Evolutionary conservation across 2,329 filamentous ascomycete species (phyloP).

Genomic region (Cladosporium sp.): DNA sequence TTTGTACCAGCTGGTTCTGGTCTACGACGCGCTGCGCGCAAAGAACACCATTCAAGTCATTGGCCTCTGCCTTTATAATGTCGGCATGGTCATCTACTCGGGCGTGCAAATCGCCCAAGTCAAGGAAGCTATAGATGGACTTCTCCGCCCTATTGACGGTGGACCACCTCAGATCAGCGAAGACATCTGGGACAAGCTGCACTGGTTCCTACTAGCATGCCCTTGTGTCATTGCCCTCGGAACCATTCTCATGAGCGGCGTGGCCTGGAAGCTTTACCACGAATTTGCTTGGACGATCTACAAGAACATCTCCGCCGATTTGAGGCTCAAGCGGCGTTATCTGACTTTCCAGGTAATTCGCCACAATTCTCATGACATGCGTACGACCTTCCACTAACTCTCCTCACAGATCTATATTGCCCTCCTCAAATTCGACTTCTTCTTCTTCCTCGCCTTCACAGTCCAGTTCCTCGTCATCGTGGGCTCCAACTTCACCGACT

Average conservation of each 20-base stretch:
- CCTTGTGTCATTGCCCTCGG: slow-evolving; percentile 76
- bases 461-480: slow-evolving; percentile 97
- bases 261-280: slow-evolving; percentile 94
- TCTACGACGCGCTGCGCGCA: slow-evolving; percentile 87
- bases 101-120: slow-evolving; percentile 93
- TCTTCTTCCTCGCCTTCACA: slow-evolving; percentile 98
- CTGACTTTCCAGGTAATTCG: slow-evolving; percentile 84
- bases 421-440: slow-evolving; percentile 97
- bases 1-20: slow-evolving; percentile 81
- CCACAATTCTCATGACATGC: neutral
- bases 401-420: slow-evolving; percentile 85
- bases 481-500: slow-evolving; percentile 61
- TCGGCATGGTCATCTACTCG: slow-evolving; percentile 87
- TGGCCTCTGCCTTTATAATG: slow-evolving; percentile 86
- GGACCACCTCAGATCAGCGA: slow-evolving; percentile 41
- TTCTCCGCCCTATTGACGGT: slow-evolving; percentile 35
- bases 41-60: slow-evolving; percentile 99
- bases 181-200: slow-evolving; percentile 64
- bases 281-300: slow-evolving; percentile 99
- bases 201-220: slow-evolving; percentile 77
- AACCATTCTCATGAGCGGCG: slow-evolving; percentile 67
- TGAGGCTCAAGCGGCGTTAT: slow-evolving; percentile 94
- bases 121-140: slow-evolving; percentile 59
- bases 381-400: slow-evolving; percentile 11
- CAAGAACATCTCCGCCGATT: slow-evolving; percentile 96